Evolutionary conservation across 345 rosid species (phyloP).

Genomic region (Hibiscus trionum): DNA sequence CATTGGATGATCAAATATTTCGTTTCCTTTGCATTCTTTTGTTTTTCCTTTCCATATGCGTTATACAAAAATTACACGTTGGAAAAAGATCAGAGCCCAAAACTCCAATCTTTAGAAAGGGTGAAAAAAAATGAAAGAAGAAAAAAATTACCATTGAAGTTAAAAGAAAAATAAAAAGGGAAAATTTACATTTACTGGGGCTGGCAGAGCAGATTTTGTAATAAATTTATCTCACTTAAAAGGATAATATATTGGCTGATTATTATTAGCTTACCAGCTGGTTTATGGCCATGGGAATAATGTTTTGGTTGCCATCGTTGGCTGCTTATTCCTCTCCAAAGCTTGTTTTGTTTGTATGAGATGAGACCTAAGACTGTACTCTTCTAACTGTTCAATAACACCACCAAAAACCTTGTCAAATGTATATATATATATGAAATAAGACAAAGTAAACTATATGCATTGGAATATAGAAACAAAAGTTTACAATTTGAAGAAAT

Average conservation of each 20-base stretch:
- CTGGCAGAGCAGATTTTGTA: constrained; percentile 12
- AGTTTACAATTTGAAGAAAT: background rate
- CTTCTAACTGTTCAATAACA: constrained; percentile 16
- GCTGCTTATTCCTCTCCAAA: constrained; percentile 26
- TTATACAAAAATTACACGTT: constrained; percentile 17
- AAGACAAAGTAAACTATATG: background rate
- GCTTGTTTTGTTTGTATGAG: constrained; percentile 51
- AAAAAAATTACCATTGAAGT: constrained; percentile 4
- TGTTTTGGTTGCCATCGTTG: constrained; percentile 18
- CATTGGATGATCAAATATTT: constrained; percentile 12
- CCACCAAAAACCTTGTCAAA: constrained; percentile 2
- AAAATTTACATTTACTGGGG: constrained; percentile 33
- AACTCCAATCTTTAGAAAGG: background rate
- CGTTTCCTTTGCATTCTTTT: constrained; percentile 10
- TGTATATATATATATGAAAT: background rate
- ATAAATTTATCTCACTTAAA: constrained; percentile 4
- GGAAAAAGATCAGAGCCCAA: constrained; percentile 2
- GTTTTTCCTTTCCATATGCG: constrained; percentile 11
- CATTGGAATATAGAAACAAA: background rate
- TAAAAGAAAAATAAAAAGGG: constrained; percentile 1
- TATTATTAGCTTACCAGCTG: constrained; percentile 20
- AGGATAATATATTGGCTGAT: constrained; percentile 9
- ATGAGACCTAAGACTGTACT: constrained; percentile 36
- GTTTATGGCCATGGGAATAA: constrained; percentile 23
- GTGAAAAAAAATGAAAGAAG: constrained; percentile 6